phyloP scores from a whole-genome alignment of 306 rosid species.

The Sicyos baderoa region DNA sequence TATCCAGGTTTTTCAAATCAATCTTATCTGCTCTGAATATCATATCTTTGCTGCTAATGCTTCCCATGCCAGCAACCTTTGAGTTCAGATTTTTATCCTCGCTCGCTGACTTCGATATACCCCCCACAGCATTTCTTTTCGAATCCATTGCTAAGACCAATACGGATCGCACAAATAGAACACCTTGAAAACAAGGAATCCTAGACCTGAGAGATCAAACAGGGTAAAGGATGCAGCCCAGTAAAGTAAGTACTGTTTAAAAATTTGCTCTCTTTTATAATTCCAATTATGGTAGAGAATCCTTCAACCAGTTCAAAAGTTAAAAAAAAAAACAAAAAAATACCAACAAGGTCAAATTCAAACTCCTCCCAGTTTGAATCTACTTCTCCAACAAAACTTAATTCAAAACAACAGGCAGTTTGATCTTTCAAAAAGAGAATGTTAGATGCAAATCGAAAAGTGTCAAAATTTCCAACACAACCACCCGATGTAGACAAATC shows the following conservation, averaged over 20 bases:
- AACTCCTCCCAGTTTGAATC: background rate
- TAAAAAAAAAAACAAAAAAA: background rate
- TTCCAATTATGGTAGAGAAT: background rate
- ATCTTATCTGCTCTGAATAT: slow-evolving; percentile 81
- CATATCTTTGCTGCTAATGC: slow-evolving; percentile 63
- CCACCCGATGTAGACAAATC: slow-evolving; percentile 27
- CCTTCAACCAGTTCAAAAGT: slow-evolving; percentile 1
- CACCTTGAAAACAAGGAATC: slow-evolving; percentile 15
- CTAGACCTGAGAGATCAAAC: slow-evolving; percentile 6
- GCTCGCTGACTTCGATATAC: slow-evolving; percentile 30
- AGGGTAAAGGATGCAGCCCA: background rate
- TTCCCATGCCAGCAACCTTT: slow-evolving; percentile 35
- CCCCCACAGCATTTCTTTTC: slow-evolving; percentile 23
- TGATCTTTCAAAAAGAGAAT: background rate
- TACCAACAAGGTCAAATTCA: background rate
- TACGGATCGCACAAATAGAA: slow-evolving; percentile 19
- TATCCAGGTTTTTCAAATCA: slow-evolving; percentile 78
- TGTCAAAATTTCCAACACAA: slow-evolving; percentile 14
- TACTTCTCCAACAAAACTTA: background rate
- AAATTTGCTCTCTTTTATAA: slow-evolving; percentile 11
- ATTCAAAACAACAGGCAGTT: slow-evolving; percentile 4
- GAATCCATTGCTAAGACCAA: slow-evolving; percentile 35
- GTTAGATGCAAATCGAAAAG: background rate
- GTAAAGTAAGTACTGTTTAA: background rate
- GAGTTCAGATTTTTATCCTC: slow-evolving; percentile 24